These are phyloP conservation scores for Hymenoscyphus repandus DNA, from an alignment of 2,329 filamentous ascomycete genomes.

Conservation along the genomic window DNA sequence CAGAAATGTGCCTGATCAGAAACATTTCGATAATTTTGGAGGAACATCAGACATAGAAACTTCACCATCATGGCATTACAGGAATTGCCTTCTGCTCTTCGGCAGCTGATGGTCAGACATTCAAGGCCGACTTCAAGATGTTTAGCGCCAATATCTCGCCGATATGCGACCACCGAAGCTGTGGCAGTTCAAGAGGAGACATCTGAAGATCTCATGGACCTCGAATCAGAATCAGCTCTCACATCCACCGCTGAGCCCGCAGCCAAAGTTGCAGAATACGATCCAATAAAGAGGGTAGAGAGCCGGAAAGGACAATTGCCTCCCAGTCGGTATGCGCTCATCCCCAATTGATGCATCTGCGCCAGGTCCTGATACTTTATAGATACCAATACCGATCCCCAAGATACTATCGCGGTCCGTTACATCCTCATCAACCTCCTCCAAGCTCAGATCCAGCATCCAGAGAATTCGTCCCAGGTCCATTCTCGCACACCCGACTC, in stretches of 20 bases:
- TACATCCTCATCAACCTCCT: constrained; percentile 91
- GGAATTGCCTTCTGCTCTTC: constrained; percentile 28
- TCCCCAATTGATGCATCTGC: neutral
- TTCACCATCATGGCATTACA: constrained; percentile 28
- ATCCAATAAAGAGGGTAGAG: constrained; percentile 42
- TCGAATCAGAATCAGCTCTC: constrained; percentile 43
- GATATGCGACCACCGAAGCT: constrained; percentile 28
- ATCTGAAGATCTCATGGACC: constrained; percentile 33
- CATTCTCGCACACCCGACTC: constrained; percentile 81
- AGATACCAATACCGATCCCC: constrained; percentile 95
- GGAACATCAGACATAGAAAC: constrained; percentile 1
- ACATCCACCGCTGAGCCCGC: constrained; percentile 32
- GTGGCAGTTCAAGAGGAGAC: constrained; percentile 17
- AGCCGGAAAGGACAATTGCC: constrained; percentile 35
- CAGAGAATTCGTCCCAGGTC: constrained; percentile 82
- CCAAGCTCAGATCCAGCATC: constrained; percentile 79
- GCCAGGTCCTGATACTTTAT: constrained; percentile 13
- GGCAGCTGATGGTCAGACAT: constrained; percentile 24
- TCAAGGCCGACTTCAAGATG: constrained; percentile 10
- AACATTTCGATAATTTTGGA: constrained; percentile 14
- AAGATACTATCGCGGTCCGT: constrained; percentile 88
- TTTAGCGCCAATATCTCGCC: constrained; percentile 15
- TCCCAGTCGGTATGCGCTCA: constrained; percentile 34
- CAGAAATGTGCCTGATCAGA: constrained; percentile 6
- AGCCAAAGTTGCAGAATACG: constrained; percentile 36